phyloP scores from a whole-genome alignment of 2,329 filamentous ascomycete species.

The Drechslerella stenobrocha region DNA sequence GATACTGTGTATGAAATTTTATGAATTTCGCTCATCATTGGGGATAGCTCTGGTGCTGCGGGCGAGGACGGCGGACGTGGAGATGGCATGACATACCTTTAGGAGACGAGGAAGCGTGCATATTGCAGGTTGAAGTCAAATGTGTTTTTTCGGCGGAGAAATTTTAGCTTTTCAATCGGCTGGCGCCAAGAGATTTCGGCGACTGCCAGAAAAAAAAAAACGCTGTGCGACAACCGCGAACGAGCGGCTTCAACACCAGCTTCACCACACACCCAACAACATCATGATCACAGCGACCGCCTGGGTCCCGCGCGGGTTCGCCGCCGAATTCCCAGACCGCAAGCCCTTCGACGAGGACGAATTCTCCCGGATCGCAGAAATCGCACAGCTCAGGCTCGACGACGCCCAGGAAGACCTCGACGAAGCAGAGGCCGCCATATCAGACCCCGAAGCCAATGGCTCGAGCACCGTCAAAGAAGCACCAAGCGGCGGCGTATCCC shows the following conservation, averaged over 20 bases:
- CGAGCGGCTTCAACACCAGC: not conserved
- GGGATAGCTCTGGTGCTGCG: not conserved
- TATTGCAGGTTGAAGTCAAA: too few species aligned
- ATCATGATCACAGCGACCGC: slow-evolving; percentile 73
- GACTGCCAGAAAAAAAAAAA: slow-evolving; percentile 27
- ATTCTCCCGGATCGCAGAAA: slow-evolving; percentile 72
- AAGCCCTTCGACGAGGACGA: slow-evolving; percentile 76
- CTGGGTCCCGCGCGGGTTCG: slow-evolving; percentile 76
- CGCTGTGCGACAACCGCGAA: not conserved
- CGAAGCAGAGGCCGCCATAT: slow-evolving; percentile 63
- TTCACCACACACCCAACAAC: not conserved
- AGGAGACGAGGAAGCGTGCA: too few species aligned
- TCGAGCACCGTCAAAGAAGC: slow-evolving; percentile 49
- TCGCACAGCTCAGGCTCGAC: slow-evolving; percentile 79
- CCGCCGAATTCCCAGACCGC: slow-evolving; percentile 73
- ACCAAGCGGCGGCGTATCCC: slow-evolving; percentile 20
- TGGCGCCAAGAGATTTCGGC: too few species aligned
- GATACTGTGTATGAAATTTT: slow-evolving; percentile 40
- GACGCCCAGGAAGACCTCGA: slow-evolving; percentile 86
- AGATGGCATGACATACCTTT: too few species aligned
- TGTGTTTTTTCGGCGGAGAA: too few species aligned
- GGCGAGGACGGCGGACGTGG: too few species aligned
- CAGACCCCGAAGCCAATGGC: slow-evolving; percentile 52
- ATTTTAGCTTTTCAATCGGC: too few species aligned
- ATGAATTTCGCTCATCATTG: slow-evolving; percentile 49